Conservation (phyloP, 208 protist species). For the Naegleria fowleri region DNA sequence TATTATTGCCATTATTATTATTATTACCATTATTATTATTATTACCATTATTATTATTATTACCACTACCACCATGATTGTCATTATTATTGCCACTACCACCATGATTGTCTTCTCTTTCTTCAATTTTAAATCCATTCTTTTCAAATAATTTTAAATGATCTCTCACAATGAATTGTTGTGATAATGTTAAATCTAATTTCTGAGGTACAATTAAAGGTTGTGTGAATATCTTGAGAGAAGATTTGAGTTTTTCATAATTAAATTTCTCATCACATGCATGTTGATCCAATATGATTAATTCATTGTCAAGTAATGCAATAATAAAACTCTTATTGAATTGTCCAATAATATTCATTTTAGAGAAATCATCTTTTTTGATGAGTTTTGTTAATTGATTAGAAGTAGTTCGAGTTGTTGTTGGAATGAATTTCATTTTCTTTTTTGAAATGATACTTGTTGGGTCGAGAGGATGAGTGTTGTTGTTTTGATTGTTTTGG, state of each 20-base stretch:
- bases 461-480: no score
- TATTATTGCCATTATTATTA: no score
- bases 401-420: no score
- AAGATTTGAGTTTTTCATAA: slow-evolving; percentile 71
- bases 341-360: slow-evolving; percentile 80
- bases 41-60: no score
- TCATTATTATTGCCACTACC: no score
- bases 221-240: slow-evolving; percentile 58
- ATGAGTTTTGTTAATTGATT: slow-evolving; percentile 33
- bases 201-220: slow-evolving; percentile 62
- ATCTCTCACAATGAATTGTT: slow-evolving; percentile 67
- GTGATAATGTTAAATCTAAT: slow-evolving; percentile 61
- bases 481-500: no score
- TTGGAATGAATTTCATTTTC: not conserved
- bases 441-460: no score
- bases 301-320: slow-evolving; percentile 57
- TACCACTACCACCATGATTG: no score
- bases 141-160: slow-evolving; percentile 55
- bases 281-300: slow-evolving; percentile 89
- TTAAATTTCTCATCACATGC: slow-evolving; percentile 88
- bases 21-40: no score
- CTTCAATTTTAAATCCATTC: slow-evolving; percentile 71
- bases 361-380: slow-evolving; percentile 67
- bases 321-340: slow-evolving; percentile 91
- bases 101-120: not conserved